Percentiles rank a stretch among this genome's conserved stretches.
Evolutionary conservation across 805 yeast species (phyloP).

Genomic region (Kuraishia hungarica): DNA sequence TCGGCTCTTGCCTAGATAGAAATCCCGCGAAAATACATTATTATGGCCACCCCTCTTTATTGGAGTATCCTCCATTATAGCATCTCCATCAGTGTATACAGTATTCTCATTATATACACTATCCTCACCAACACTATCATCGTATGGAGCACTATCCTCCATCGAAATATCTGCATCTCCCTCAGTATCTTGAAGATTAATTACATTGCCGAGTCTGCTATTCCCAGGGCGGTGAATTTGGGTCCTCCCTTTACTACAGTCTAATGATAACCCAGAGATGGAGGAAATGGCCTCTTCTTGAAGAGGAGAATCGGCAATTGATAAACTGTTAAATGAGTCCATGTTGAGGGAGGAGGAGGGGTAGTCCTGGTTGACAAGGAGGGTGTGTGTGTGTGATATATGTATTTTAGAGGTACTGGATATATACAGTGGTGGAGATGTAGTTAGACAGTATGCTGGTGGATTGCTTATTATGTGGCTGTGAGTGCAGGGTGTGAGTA

Average conservation of each 20-base stretch:
- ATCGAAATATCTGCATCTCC: constrained; percentile 10
- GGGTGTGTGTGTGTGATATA: too few species aligned
- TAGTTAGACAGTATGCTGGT: too few species aligned
- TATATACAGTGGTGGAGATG: too few species aligned
- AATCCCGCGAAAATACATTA: neutral
- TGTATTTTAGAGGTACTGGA: too few species aligned
- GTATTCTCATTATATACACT: neutral
- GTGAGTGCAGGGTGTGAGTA: too few species aligned
- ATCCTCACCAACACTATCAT: too few species aligned
- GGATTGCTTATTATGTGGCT: too few species aligned
- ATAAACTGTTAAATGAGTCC: neutral
- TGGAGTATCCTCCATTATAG: constrained; percentile 11
- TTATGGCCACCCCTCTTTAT: neutral
- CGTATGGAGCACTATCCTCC: constrained; percentile 5
- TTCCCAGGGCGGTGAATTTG: too few species aligned
- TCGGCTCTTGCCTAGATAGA: too few species aligned
- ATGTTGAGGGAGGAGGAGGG: too few species aligned
- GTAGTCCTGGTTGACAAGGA: too few species aligned
- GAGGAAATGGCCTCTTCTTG: neutral
- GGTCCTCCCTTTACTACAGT: neutral
- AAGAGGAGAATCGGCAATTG: neutral
- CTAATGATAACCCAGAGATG: neutral
- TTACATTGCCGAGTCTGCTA: neutral
- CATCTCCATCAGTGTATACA: neutral
- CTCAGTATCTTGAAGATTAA: neutral